Evolutionary conservation across 1,284 basidiomycete species (phyloP).

Genomic region (Anthracocystis panici-leucophaei): DNA sequence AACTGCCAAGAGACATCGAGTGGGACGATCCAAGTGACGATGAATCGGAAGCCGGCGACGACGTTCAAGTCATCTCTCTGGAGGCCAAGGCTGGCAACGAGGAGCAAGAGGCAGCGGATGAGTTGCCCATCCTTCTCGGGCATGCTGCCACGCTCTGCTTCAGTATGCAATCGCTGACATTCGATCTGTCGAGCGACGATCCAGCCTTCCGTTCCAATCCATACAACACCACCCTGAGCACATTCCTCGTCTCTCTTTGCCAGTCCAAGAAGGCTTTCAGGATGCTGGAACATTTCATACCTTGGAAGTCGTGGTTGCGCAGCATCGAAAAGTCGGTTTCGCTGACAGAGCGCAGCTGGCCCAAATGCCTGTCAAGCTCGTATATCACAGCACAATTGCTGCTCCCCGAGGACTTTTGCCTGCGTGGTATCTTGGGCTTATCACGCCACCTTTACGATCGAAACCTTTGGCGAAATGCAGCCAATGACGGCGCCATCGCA

Average conservation of each 20-base stretch:
- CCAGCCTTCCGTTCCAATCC: slow-evolving; percentile 73
- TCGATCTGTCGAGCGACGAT: slow-evolving; percentile 68
- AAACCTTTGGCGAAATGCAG: slow-evolving; percentile 24
- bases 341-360: slow-evolving; percentile 29
- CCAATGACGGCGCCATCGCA: slow-evolving; percentile 18
- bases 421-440: slow-evolving; percentile 81
- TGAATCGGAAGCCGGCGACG: slow-evolving; percentile 66
- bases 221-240: slow-evolving; percentile 86
- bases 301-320: slow-evolving; percentile 80
- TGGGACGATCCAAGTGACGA: slow-evolving; percentile 48
- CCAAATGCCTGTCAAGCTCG: slow-evolving; percentile 27
- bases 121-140: slow-evolving; percentile 76
- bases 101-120: slow-evolving; percentile 51
- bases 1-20: slow-evolving; percentile 40
- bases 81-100: slow-evolving; percentile 40
- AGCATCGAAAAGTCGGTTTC: slow-evolving; percentile 19
- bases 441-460: slow-evolving; percentile 46
- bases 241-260: slow-evolving; percentile 81
- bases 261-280: slow-evolving; percentile 50
- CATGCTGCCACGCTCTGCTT: slow-evolving; percentile 84
- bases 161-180: slow-evolving; percentile 79
- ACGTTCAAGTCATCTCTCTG: slow-evolving; percentile 72
- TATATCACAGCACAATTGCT: slow-evolving; percentile 75
- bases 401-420: slow-evolving; percentile 92
- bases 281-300: slow-evolving; percentile 75